Conservation (phyloP, 2,329 filamentous ascomycete species). For the Aspergillus jensenii region DNA sequence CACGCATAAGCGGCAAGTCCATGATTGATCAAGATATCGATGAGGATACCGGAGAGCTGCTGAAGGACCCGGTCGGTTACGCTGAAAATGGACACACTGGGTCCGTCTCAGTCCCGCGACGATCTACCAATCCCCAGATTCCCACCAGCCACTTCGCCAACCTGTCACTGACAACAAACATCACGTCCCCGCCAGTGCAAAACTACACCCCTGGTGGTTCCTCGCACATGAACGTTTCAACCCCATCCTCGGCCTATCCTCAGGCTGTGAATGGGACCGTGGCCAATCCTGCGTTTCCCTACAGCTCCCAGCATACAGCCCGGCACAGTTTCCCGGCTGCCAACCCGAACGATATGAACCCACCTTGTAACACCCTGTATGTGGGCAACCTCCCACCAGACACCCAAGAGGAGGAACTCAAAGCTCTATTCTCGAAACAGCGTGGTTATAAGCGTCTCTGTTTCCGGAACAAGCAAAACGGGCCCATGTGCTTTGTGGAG, state of each 20-base stretch:
- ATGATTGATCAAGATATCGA: conserved; percentile 65
- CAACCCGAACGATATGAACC: conserved; percentile 94
- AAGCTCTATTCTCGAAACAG: conserved; percentile 87
- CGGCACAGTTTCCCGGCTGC: conserved; percentile 76
- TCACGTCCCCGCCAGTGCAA: conserved; percentile 57
- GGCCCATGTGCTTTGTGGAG: conserved; percentile 98
- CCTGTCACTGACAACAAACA: conserved; percentile 70
- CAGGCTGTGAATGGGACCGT: conserved; percentile 54
- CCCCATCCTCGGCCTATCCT: conserved; percentile 57
- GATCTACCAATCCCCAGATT: conserved; percentile 70
- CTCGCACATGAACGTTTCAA: conserved; percentile 49
- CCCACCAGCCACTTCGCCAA: conserved; percentile 67
- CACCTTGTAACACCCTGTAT: conserved; percentile 95
- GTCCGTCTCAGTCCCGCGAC: conserved; percentile 51
- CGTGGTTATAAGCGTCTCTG: conserved; percentile 93
- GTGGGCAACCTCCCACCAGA: conserved; percentile 94
- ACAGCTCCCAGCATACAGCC: conserved; percentile 58
- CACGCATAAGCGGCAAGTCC: conserved; percentile 58
- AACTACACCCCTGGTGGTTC: conserved; percentile 53
- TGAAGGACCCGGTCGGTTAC: conserved; percentile 64
- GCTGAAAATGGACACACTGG: conserved; percentile 66
- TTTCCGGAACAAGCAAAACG: conserved; percentile 91
- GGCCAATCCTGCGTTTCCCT: conserved; percentile 55
- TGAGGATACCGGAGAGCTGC: conserved; percentile 61
- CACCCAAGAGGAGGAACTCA: conserved; percentile 92